Evolutionary conservation across 805 yeast species (phyloP).

Genomic region (Saccharomycopsis selenospora): DNA sequence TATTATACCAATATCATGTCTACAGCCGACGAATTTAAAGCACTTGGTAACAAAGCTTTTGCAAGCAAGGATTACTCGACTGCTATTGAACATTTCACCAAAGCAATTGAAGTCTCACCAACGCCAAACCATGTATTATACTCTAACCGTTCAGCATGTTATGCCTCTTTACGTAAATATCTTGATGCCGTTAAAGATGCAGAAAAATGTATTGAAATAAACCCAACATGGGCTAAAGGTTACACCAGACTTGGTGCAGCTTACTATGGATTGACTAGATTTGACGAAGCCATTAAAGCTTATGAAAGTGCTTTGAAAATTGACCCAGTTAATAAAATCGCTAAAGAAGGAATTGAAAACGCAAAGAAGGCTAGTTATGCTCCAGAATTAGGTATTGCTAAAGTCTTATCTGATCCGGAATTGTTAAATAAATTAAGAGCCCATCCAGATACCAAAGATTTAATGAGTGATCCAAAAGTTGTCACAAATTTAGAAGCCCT

Average conservation of each 20-base stretch:
- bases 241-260: slow-evolving; percentile 93
- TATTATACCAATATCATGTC: slow-evolving; percentile 5
- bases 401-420: slow-evolving; percentile 74
- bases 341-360: slow-evolving; percentile 69
- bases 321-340: slow-evolving; percentile 79
- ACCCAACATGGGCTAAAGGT: slow-evolving; percentile 91
- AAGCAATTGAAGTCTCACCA: slow-evolving; percentile 80
- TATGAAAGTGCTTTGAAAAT: slow-evolving; percentile 75
- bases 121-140: slow-evolving; percentile 85
- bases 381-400: slow-evolving; percentile 59
- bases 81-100: slow-evolving; percentile 74
- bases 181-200: slow-evolving; percentile 79
- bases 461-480: slow-evolving; percentile 81
- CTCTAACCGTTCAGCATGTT: slow-evolving; percentile 91
- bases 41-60: slow-evolving; percentile 90
- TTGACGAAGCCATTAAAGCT: slow-evolving; percentile 63
- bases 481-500: slow-evolving; percentile 58
- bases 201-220: slow-evolving; percentile 69
- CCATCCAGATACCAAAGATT: slow-evolving; percentile 82
- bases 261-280: slow-evolving; percentile 73
- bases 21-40: slow-evolving; percentile 42
- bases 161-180: slow-evolving; percentile 72
- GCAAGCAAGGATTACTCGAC: slow-evolving; percentile 74
- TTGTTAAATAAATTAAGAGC: slow-evolving; percentile 64
- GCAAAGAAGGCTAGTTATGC: slow-evolving; percentile 53